These are phyloP conservation scores for Geotrichum aggregatum DNA, from an alignment of 1,139 yeast genomes.

Conservation along the genomic window DNA sequence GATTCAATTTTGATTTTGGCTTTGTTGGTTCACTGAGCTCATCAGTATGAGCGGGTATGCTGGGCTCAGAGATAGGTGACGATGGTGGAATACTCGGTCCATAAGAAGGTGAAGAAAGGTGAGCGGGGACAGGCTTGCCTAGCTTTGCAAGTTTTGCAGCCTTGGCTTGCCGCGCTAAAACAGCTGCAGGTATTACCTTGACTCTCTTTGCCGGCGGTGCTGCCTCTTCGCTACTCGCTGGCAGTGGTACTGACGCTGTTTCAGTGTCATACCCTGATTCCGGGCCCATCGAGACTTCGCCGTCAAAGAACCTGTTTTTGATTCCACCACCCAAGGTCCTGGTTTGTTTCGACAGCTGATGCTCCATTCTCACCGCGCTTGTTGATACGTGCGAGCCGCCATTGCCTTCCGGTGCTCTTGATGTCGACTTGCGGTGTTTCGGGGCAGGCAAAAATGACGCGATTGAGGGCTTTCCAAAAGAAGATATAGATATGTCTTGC, in stretches of 20 bases:
- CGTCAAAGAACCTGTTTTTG: slow-evolving; percentile 28
- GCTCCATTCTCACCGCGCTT: background rate
- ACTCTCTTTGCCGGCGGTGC: slow-evolving; percentile 14
- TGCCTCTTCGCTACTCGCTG: background rate
- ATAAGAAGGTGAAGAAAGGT: background rate
- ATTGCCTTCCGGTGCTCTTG: slow-evolving; percentile 10
- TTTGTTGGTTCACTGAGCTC: background rate
- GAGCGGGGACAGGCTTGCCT: slow-evolving; percentile 12
- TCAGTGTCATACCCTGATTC: no score
- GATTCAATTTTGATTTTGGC: slow-evolving; percentile 3
- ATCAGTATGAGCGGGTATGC: background rate
- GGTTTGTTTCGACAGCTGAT: slow-evolving; percentile 20
- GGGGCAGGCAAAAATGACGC: slow-evolving; percentile 23
- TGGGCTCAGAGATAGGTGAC: background rate
- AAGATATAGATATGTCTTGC: slow-evolving; percentile 3
- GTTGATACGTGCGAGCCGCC: background rate
- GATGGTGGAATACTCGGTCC: background rate
- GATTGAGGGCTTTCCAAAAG: slow-evolving; percentile 18
- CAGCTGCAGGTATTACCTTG: slow-evolving; percentile 30
- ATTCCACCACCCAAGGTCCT: slow-evolving; percentile 31
- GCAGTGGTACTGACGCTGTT: no score
- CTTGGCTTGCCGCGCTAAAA: slow-evolving; percentile 32
- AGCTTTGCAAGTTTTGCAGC: slow-evolving; percentile 22
- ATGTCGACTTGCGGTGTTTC: slow-evolving; percentile 16
- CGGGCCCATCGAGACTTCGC: slow-evolving; percentile 24